phyloP scores from a whole-genome alignment of 345 rosid species.

The Acer campestre region DNA sequence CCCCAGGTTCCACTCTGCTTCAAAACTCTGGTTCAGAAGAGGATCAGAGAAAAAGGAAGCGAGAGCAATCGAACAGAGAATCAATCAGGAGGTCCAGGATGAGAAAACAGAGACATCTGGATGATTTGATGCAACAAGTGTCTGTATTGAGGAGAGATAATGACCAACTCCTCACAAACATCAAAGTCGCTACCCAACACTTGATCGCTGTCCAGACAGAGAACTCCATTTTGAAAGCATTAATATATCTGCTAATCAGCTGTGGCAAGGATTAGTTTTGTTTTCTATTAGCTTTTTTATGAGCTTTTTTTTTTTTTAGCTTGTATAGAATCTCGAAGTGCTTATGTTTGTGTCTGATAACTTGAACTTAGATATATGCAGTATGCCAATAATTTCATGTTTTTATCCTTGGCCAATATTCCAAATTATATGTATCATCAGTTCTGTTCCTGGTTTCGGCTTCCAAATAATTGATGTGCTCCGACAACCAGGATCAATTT shows the following conservation, averaged over 20 bases:
- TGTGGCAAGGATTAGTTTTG: too few species aligned
- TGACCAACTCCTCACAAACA: conserved; percentile 51
- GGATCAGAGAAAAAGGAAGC: conserved; percentile 74
- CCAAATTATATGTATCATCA: not conserved
- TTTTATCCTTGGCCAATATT: not conserved
- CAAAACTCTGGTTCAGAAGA: conserved; percentile 66
- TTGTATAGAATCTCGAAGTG: too few species aligned
- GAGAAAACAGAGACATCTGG: conserved; percentile 82
- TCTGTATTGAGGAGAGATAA: conserved; percentile 54
- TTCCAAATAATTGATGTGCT: too few species aligned
- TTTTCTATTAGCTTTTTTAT: too few species aligned
- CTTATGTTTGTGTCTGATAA: too few species aligned
- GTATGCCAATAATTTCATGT: not conserved
- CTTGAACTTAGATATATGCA: too few species aligned
- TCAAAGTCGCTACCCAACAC: conserved; percentile 56
- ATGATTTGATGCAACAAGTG: conserved; percentile 62
- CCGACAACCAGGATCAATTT: too few species aligned
- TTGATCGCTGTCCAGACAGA: conserved; percentile 63
- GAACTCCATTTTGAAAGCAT: conserved; percentile 69
- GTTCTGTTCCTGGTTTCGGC: not conserved
- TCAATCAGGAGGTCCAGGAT: conserved; percentile 89
- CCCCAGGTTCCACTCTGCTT: conserved; percentile 38
- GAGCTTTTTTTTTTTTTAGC: too few species aligned
- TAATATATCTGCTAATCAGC: too few species aligned
- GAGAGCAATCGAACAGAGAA: conserved; percentile 87